Base-by-base conservation (phyloP, 371 early-diverging fungal genomes). In the Mucor ambiguus region DNA sequence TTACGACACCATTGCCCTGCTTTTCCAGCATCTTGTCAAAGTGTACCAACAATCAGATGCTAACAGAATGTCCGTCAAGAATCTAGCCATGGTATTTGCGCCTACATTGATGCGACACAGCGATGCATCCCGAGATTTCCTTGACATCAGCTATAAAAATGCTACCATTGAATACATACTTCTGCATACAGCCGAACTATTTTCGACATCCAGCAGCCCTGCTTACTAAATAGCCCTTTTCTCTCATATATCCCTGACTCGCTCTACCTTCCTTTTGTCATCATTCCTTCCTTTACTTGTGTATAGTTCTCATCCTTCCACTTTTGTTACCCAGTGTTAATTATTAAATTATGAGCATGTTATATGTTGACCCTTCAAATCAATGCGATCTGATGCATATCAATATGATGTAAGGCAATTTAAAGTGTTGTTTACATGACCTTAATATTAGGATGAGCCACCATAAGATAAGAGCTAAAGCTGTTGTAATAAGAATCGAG, bases 21-120 rank as follows among this genome's bases (percentile, higher is more conserved):
- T 83, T 22, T 64, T 81, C 20, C 55, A 61, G 0, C 84, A 83
- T 62, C 59, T 72, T 4, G 49, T 43, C 58, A 85, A 84, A 24
- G 88, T 95, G 0, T 80, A 81, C 24, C 64, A 82, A 37, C 68
- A 77, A 38, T 77, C 80, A 22, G 67, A 73, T 48, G 75, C 81
- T 20, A 97, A 96, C 73, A 76, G 91, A 64, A 97, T 97, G 97
- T 87, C 87, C 3, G 75, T 92, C 32, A 90, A 92, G 67, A 97
- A 96, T 60, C 73, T 97, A 33, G 91, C 95, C 4, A 92, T 96
- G 18, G 96, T 97, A 48, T 95, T 97, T 85, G 97, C 95, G 0
- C 97, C 96, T 0, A 95, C 94, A 4, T 75, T 97, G 18, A 78
- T 97, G 81, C 87, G 92, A 9, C 87, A 90, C 68, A 83, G 77